Percentiles rank a stretch among this genome's conserved stretches.
Evolutionary conservation across 108 stramenopile species (phyloP).

Genomic region (Schizochytrium sp.): DNA sequence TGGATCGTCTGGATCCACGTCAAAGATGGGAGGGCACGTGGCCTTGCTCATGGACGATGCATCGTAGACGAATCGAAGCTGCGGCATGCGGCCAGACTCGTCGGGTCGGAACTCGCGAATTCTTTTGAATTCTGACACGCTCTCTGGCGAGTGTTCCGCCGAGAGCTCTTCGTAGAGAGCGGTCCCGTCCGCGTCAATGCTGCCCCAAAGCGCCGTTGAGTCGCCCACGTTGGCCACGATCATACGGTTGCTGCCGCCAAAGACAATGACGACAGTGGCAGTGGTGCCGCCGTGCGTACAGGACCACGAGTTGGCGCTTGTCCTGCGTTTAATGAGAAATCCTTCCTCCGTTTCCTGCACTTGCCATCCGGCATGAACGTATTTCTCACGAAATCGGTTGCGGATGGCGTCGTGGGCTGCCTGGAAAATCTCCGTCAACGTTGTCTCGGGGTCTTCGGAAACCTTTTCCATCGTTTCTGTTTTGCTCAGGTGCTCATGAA

Average conservation of each 20-base stretch:
- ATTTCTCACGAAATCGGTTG: neutral
- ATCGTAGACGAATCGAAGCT: slow-evolving; percentile 52
- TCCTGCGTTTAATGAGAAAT: slow-evolving; percentile 16
- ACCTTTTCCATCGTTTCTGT: neutral
- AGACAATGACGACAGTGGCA: slow-evolving; percentile 21
- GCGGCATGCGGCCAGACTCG: slow-evolving; percentile 19
- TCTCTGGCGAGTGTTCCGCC: slow-evolving; percentile 53
- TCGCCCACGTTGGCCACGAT: slow-evolving; percentile 36
- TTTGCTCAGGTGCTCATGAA: neutral
- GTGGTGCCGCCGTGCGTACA: slow-evolving; percentile 38
- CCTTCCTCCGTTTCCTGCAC: slow-evolving; percentile 24
- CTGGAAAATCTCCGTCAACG: neutral
- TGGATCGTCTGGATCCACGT: slow-evolving; percentile 13
- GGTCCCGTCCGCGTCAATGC: neutral
- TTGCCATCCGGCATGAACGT: slow-evolving; percentile 4
- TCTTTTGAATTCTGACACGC: slow-evolving; percentile 36
- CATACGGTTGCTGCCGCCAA: neutral
- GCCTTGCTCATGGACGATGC: slow-evolving; percentile 38
- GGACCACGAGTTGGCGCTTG: neutral
- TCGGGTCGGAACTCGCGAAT: slow-evolving; percentile 25
- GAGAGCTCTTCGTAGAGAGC: slow-evolving; percentile 25
- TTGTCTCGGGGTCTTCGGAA: neutral
- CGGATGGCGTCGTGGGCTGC: slow-evolving; percentile 18
- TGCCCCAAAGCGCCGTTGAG: slow-evolving; percentile 24
- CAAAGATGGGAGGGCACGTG: slow-evolving; percentile 40